Evolutionary conservation across 495 filamentous ascomycete species (phyloP).

Genomic region (Massariosphaeria phaeospora): DNA sequence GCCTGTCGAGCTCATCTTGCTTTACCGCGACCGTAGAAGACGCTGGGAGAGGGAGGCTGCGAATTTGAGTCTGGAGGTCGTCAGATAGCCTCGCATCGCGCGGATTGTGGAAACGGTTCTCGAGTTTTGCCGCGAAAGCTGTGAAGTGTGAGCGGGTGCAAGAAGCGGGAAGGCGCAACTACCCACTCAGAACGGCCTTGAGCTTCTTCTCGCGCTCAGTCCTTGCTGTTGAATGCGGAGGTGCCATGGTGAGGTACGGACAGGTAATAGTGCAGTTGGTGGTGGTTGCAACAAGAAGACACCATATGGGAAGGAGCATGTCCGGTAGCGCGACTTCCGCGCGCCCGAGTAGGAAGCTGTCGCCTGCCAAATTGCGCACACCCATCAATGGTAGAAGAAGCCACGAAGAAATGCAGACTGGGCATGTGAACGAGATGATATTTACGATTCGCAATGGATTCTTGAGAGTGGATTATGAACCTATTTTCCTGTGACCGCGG

Average conservation of each 20-base stretch:
- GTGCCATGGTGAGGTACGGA: slow-evolving; percentile 7
- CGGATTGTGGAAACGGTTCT: slow-evolving; percentile 6
- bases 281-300: too few species aligned
- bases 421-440: not conserved
- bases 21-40: slow-evolving; percentile 27
- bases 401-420: not conserved
- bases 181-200: slow-evolving; percentile 27
- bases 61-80: slow-evolving; percentile 32
- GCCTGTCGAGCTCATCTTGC: slow-evolving; percentile 48
- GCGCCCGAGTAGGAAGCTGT: too few species aligned
- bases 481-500: too few species aligned
- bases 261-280: not conserved
- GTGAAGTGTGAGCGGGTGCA: not conserved
- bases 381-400: not conserved
- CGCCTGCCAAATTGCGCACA: not conserved
- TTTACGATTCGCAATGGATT: not conserved
- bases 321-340: not conserved
- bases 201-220: slow-evolving; percentile 33
- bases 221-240: not conserved
- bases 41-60: slow-evolving; percentile 23
- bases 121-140: slow-evolving; percentile 24
- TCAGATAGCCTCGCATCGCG: slow-evolving; percentile 19
- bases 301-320: not conserved
- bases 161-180: not conserved
- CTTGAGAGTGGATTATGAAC: too few species aligned